Base-by-base conservation (phyloP, 495 filamentous ascomycete genomes). In the Lasiosphaeris hirsuta region DNA sequence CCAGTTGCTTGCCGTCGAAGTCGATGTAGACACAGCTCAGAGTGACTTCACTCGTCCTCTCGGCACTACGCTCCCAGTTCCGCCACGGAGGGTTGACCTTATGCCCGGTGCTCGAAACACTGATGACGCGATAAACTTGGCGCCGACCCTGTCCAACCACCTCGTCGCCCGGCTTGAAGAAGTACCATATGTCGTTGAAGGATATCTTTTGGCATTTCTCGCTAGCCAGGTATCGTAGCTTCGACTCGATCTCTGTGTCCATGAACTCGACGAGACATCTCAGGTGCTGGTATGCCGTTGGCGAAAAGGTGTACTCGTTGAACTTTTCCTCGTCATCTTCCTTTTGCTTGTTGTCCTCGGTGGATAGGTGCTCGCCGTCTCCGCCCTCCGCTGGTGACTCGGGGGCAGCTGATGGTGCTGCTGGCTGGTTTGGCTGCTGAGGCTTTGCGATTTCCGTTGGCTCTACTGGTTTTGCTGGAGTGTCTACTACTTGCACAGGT, bases 181-280 rank as follows among this genome's bases (percentile, higher is more conserved):
- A 52, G 51, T 74, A 62, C 75, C 75, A 78, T 1, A 78, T 19
- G 42, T 78, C 73, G 1, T 61, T 37, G 53, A 73, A 78, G n/a
- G 60, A 45, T n/a, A 77, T 57, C 48, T 39, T 70, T 23, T 57
- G 58, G 49, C 50, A 68, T 2, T 35, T 43, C 23, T 14, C 14
- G 44, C 40, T 59, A 40, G 30, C 45, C 18, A 59, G 51, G 35
- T 40, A 60, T 10, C 36, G 47, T 18, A 51, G 47, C 54, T 57
- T 64, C 35, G 8, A 34, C 41, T 56, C 14, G 53, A 73, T 61
- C 5, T 73, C 56, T 9, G 64, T 40, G 15, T 70, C 58, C 54
- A 73, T 63, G 57, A 73, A 73, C 10, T 64, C 30, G 10, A 64
- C 41, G 10, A 73, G 55, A 15, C 58, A 62, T 18, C 57, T 42